Conservation (phyloP, 345 rosid species). For the Euphorbia tirucalli region DNA sequence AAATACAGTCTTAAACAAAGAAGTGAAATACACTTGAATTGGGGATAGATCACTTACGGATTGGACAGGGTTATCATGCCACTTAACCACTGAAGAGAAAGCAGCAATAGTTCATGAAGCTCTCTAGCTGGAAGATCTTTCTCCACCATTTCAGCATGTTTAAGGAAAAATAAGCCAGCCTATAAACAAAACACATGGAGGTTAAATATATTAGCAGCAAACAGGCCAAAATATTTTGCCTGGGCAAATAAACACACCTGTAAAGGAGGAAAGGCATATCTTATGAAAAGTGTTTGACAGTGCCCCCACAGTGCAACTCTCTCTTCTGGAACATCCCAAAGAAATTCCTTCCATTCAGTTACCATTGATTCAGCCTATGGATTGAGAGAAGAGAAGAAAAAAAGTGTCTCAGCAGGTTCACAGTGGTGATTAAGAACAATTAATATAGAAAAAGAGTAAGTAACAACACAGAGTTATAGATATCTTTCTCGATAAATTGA, state of each 20-base stretch:
- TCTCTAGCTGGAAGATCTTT: conserved; percentile 93
- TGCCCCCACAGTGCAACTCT: conserved; percentile 97
- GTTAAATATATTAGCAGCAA: conserved; percentile 14
- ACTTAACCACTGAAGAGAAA: conserved; percentile 94
- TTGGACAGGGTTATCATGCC: conserved; percentile 74
- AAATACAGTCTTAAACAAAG: conserved; percentile 11
- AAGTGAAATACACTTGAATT: conserved; percentile 14
- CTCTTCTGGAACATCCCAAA: conserved; percentile 99
- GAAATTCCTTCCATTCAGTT: conserved; percentile 99
- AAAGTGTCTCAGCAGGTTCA: too few species aligned
- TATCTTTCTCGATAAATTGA: too few species aligned
- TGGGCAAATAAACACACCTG: conserved; percentile 48
- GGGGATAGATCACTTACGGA: conserved; percentile 60
- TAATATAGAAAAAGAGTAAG: too few species aligned
- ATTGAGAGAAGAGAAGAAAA: conserved; percentile 4
- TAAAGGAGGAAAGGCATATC: conserved; percentile 84
- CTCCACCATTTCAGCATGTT: conserved; percentile 90
- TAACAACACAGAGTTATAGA: too few species aligned
- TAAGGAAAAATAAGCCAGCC: conserved; percentile 96
- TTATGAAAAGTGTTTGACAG: conserved; percentile 84
- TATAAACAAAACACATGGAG: conserved; percentile 30
- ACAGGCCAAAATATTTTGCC: conserved; percentile 5
- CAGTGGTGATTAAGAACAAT: too few species aligned
- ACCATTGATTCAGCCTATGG: conserved; percentile 97
- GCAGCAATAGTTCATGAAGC: conserved; percentile 84